These are phyloP conservation scores for Mytilinidion resinicola DNA, from an alignment of 495 filamentous ascomycete genomes.

Conservation along the genomic window DNA sequence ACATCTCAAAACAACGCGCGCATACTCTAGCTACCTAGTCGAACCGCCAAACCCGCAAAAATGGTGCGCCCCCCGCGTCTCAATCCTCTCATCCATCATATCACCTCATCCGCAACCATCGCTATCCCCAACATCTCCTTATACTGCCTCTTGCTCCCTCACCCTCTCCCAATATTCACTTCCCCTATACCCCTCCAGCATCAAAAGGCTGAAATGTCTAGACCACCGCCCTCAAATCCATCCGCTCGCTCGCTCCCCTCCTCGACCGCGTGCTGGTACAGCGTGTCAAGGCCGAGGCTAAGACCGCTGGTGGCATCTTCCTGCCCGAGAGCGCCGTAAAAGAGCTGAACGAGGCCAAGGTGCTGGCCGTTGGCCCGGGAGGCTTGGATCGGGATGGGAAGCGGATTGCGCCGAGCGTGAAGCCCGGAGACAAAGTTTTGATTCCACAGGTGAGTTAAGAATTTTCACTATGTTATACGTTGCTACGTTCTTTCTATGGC, in stretches of 20 bases:
- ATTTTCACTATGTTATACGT: neutral
- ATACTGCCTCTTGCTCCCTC: too few species aligned
- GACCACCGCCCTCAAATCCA: conserved; percentile 69
- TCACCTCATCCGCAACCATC: neutral
- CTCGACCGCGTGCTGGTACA: conserved; percentile 98
- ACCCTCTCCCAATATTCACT: too few species aligned
- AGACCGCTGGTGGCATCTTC: conserved; percentile 94
- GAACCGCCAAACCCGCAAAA: conserved; percentile 6
- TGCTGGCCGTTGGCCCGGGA: conserved; percentile 91
- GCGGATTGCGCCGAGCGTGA: conserved; percentile 72
- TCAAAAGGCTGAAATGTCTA: neutral
- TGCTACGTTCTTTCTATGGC: too few species aligned
- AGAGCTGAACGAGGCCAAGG: conserved; percentile 94
- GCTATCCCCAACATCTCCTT: too few species aligned
- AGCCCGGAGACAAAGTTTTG: conserved; percentile 82
- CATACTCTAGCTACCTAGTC: neutral
- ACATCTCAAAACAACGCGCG: neutral
- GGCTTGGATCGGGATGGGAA: conserved; percentile 79
- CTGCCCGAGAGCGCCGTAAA: conserved; percentile 95
- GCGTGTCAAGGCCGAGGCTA: conserved; percentile 92
- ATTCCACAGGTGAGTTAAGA: conserved; percentile 78
- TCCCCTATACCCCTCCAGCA: too few species aligned
- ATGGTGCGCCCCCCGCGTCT: neutral
- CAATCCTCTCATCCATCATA: neutral
- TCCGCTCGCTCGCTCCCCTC: conserved; percentile 92